These are phyloP conservation scores for Pinus tabuliformis DNA, from an alignment of 75 land plant species.

Conservation along the genomic window DNA sequence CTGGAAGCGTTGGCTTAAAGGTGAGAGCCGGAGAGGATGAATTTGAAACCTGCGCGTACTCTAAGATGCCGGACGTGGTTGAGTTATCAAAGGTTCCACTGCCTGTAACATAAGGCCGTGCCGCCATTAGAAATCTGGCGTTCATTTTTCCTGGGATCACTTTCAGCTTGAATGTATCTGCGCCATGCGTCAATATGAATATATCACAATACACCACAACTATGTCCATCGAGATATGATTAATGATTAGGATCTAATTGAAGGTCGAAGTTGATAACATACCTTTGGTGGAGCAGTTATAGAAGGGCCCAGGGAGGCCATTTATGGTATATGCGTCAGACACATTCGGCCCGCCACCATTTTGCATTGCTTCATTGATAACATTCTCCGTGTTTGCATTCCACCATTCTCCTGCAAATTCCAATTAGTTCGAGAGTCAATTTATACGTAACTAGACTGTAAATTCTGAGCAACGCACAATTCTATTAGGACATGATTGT, in stretches of 20 bases:
- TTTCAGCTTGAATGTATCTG: too few relatives aligned
- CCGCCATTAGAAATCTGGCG: slow-evolving; percentile 34
- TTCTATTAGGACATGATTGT: too few relatives aligned
- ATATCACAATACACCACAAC: too few relatives aligned
- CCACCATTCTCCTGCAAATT: slow-evolving; percentile 88
- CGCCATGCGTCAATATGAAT: too few relatives aligned
- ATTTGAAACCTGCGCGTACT: slow-evolving; percentile 8
- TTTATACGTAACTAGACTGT: too few relatives aligned
- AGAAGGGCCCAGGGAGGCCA: slow-evolving; percentile 67
- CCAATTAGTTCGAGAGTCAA: not conserved
- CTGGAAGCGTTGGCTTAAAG: slow-evolving; percentile 13
- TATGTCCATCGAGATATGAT: too few relatives aligned
- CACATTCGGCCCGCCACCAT: slow-evolving; percentile 69
- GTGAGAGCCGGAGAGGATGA: slow-evolving; percentile 21
- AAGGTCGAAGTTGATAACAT: too few relatives aligned
- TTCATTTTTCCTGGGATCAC: not conserved
- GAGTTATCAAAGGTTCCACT: slow-evolving; percentile 45
- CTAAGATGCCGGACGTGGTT: slow-evolving; percentile 31
- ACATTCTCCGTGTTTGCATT: slow-evolving; percentile 70
- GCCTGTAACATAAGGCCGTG: slow-evolving; percentile 40
- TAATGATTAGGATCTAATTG: too few relatives aligned
- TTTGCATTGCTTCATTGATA: slow-evolving; percentile 49
- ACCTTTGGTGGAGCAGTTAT: slow-evolving; percentile 45
- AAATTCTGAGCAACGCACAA: too few relatives aligned
- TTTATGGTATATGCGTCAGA: slow-evolving; percentile 90